Percentiles rank a stretch among this genome's conserved stretches.
Conservation (phyloP, 345 rosid species). For the Brassica nigra region DNA sequence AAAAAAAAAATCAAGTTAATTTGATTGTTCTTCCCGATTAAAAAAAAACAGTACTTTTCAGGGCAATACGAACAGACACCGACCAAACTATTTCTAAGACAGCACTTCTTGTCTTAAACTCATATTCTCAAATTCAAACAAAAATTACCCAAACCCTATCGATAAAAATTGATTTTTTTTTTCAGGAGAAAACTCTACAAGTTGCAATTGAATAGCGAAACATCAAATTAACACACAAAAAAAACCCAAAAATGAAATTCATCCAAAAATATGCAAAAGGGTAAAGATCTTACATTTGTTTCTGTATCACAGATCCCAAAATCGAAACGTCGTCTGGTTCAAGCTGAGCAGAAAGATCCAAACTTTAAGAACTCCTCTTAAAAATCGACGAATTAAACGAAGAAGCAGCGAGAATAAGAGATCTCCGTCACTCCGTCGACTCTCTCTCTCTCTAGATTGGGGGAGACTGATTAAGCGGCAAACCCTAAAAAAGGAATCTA, state of each 20-base stretch:
- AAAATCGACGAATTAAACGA: slow-evolving; percentile 31
- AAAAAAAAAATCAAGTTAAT: slow-evolving; percentile 8
- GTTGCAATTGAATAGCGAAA: slow-evolving; percentile 17
- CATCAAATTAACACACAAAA: not conserved
- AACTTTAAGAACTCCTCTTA: not conserved
- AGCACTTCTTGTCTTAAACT: not conserved
- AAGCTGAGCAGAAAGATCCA: slow-evolving; percentile 28
- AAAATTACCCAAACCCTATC: not conserved
- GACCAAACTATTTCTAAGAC: not conserved
- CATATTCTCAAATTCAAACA: not conserved
- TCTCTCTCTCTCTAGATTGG: slow-evolving; percentile 32
- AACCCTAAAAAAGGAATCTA: slow-evolving; percentile 43
- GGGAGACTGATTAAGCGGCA: slow-evolving; percentile 29
- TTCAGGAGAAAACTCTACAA: not conserved
- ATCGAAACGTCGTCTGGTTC: slow-evolving; percentile 22
- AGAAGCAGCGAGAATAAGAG: slow-evolving; percentile 2
- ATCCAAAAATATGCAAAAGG: slow-evolving; percentile 5
- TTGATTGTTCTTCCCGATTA: not conserved
- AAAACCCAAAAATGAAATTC: not conserved
- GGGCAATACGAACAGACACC: not conserved
- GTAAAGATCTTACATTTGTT: slow-evolving; percentile 32
- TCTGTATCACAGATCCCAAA: slow-evolving; percentile 32
- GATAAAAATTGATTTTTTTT: not conserved
- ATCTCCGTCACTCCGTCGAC: slow-evolving; percentile 28
- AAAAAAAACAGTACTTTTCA: slow-evolving; percentile 10